A percentile compares a stretch with the other conserved stretches of the same genome.
phyloP scores from a whole-genome alignment of 2,329 filamentous ascomycete genomes.

The Cladophialophora exuberans region DNA sequence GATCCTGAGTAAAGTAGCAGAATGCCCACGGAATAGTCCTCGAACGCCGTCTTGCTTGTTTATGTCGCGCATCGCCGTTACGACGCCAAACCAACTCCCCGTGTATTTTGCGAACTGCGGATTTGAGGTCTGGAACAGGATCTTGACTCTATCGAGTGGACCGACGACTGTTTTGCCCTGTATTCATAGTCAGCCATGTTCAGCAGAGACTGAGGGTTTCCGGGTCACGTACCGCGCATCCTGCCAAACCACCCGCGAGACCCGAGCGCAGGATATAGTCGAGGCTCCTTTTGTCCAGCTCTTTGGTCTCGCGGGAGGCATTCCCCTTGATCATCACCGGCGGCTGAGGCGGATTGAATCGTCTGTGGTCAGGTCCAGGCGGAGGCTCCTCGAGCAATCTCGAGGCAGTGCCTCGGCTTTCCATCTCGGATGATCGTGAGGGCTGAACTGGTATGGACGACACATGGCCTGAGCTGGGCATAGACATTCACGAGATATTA shows the following conservation, averaged over 20 bases:
- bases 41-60: slow-evolving; percentile 71
- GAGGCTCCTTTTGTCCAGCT: slow-evolving; percentile 70
- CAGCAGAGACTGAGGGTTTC: neutral
- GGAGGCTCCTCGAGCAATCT: slow-evolving; percentile 37
- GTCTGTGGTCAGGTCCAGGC: slow-evolving; percentile 37
- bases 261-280: slow-evolving; percentile 85
- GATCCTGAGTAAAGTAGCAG: slow-evolving; percentile 87
- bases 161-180: slow-evolving; percentile 95
- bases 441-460: slow-evolving; percentile 37
- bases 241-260: slow-evolving; percentile 84
- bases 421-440: slow-evolving; percentile 54
- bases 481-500: slow-evolving; percentile 55
- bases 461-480: slow-evolving; percentile 61
- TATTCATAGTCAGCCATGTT: slow-evolving; percentile 19
- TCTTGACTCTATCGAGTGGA: slow-evolving; percentile 96
- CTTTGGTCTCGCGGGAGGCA: slow-evolving; percentile 42
- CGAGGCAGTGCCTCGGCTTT: slow-evolving; percentile 41
- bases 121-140: slow-evolving; percentile 94
- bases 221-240: slow-evolving; percentile 76
- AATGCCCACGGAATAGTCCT: slow-evolving; percentile 91
- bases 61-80: slow-evolving; percentile 82
- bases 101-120: slow-evolving; percentile 93
- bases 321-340: slow-evolving; percentile 49
- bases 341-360: slow-evolving; percentile 58
- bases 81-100: slow-evolving; percentile 82